Evolutionary conservation across 306 rosid species (phyloP).

Genomic region (Prunus armeniaca): DNA sequence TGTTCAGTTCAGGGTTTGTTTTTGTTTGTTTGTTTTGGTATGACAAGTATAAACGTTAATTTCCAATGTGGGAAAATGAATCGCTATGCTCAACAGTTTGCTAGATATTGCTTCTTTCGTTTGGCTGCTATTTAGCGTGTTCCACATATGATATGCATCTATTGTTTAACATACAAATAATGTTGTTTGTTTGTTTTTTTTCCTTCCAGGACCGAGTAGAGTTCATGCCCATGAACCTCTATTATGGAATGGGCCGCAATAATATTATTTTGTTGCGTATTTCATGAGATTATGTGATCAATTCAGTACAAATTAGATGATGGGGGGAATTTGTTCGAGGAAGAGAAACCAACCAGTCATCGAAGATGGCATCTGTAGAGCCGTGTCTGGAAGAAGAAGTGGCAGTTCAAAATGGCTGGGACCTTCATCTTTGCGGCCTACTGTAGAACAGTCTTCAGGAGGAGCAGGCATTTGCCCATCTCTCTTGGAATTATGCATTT

Average conservation of each 20-base stretch:
- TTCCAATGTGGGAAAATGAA: not conserved
- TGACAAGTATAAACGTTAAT: not conserved
- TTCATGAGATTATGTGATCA: not conserved
- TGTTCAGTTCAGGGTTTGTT: not conserved
- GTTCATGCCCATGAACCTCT: slow-evolving; percentile 14
- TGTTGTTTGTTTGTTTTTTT: not conserved
- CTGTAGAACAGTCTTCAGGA: slow-evolving; percentile 30
- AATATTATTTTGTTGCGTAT: slow-evolving; percentile 10
- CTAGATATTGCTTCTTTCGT: not conserved
- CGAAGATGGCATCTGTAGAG: slow-evolving; percentile 34
- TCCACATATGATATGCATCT: too few species aligned
- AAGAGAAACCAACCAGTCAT: slow-evolving; percentile 55
- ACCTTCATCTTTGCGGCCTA: slow-evolving; percentile 33
- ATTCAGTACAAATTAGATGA: slow-evolving; percentile 11
- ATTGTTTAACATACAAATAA: not conserved
- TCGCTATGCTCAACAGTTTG: not conserved
- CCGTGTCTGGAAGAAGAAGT: slow-evolving; percentile 44
- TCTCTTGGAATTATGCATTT: slow-evolving; percentile 56
- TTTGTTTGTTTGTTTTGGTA: not conserved
- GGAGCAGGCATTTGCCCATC: slow-evolving; percentile 45
- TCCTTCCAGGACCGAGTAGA: slow-evolving; percentile 10
- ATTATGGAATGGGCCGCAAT: slow-evolving; percentile 21
- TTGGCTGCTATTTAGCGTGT: too few species aligned
- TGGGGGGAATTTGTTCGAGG: slow-evolving; percentile 75
- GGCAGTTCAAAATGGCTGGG: slow-evolving; percentile 56